These are phyloP conservation scores for Friedmanniomyces simplex DNA, from an alignment of 495 filamentous ascomycete species.

Conservation along the genomic window DNA sequence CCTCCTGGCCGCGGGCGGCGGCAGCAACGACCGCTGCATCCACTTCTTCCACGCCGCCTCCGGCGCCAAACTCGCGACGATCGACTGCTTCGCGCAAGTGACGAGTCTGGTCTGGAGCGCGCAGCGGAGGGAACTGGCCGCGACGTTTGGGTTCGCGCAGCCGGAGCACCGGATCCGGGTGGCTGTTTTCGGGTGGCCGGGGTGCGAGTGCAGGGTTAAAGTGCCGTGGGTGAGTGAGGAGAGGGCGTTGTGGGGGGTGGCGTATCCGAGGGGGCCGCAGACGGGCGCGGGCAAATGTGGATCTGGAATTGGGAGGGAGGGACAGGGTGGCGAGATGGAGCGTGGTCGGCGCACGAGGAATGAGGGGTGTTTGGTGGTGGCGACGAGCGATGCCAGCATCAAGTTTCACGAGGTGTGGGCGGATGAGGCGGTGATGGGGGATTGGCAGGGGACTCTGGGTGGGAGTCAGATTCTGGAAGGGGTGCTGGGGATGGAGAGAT, in stretches of 20 bases:
- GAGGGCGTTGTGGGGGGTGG: conserved; percentile 63
- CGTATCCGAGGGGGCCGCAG: conserved; percentile 51
- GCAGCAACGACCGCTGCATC: conserved; percentile 86
- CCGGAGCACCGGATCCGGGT: conserved; percentile 86
- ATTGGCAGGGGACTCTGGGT: conserved; percentile 53
- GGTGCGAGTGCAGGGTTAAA: conserved; percentile 75
- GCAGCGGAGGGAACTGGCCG: conserved; percentile 74
- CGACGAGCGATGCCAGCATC: conserved; percentile 85
- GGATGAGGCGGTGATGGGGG: conserved; percentile 37
- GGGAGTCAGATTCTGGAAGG: conserved; percentile 67
- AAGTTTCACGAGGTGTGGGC: conserved; percentile 96
- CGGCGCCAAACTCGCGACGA: conserved; percentile 77
- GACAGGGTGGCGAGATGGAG: no score
- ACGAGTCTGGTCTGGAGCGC: conserved; percentile 88
- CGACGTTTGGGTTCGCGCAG: conserved; percentile 91
- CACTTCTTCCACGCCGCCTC: conserved; percentile 89
- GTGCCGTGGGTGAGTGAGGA: conserved; percentile 84
- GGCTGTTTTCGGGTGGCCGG: conserved; percentile 92
- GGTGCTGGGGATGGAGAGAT: neutral
- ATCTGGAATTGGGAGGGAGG: conserved; percentile 61
- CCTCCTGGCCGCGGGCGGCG: conserved; percentile 83
- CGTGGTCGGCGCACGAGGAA: conserved; percentile 30
- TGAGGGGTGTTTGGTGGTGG: conserved; percentile 90
- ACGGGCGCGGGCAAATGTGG: conserved; percentile 60
- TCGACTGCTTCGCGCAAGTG: conserved; percentile 87